Evolutionary conservation across 768 basidiomycete genomes (phyloP), one percentile per base, ranked within the genome.

Genomic region (Lactarius quietus): DNA sequence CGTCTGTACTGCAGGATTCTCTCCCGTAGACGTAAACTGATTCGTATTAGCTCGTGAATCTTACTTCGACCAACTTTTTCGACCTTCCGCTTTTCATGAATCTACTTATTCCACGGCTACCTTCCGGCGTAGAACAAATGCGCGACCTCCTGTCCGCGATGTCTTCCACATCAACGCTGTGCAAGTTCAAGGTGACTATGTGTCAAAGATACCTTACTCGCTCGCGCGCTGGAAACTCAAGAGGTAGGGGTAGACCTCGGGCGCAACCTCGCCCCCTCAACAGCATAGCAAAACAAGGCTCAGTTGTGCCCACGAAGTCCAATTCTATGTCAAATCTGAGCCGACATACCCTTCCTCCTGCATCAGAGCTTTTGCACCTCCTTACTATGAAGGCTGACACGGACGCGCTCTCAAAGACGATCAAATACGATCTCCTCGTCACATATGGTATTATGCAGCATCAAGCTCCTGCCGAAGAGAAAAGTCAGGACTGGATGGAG

Each of bases 61-160:
- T 78, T 20, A 72, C 76, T 35, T 71, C 74, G 29, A 75, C 76
- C 15, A 73, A 68, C 29, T 67, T 71, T 39, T 64, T 77, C 62
- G 76, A 77, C 64, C 70, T 74, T 26, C 65, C 72, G 26, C 70
- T 76, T 58, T 73, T 78, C 64, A 68, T 74, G 61, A 74, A 75
- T 61, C 69, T 73, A 23, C 69, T 74, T 33, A 71, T 71, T 35
- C 63, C 61, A 20, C 74, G 73, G 33, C 56, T 76, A n/a, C 69
- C 69, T 18, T 65, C 72, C 7, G 61, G 70, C 17, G 54, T 71
- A 3, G 31, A 60, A 29, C 68, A 69, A 26, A 36, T 66, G 74
- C 54, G 55, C 63, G 57, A 65, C 43, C 57, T 76, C 5, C 69
- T 76, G 59, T 56, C 70, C 15, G 64, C 69, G 3, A 65, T 76